Base-by-base conservation (phyloP, 2,329 filamentous ascomycete species). In the Microsporum audouinii region DNA sequence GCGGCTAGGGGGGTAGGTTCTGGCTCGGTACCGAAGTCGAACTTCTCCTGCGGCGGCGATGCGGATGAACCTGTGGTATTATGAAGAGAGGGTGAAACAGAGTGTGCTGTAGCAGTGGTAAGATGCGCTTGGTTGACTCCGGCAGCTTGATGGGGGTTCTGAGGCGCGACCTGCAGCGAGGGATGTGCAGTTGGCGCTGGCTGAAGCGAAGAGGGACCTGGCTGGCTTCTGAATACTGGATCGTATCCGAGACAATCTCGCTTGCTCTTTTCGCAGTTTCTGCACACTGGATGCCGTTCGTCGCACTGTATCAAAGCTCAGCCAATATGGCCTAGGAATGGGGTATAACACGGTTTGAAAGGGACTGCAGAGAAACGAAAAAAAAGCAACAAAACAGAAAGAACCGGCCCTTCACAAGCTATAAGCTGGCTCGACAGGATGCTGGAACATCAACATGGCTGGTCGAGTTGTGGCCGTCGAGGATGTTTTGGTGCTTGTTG, bases 221-320 rank as follows among this genome's bases (percentile, higher is more conserved):
- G 77, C 68, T 87, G 84, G 90, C 77, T 90, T 86, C 73, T 84
- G 77, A 86, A 86, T 65, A 86, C 83, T 39, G 84, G 84, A 69
- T 87, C 84, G 80, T 86, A 87, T 63, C 84, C 84, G 64, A 85
- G 72, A 69, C 84, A 87, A 71, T 85, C 82, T 68, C 84, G 82
- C 71, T 86, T 86, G 73, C 82, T 85, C 71, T 87, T 87, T 66
- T 82, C 79, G 69, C 84, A 87, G 71, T 87, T 87, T 68, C 83
- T 77, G 80, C 94, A 99, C 63, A 87, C 86, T 27, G 94, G 94
- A 75, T 96, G 91, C 63, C 85, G 86, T 80, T 99, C 94, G 83
- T 97, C 94, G 78, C 94, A 99, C 94, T 96, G 73, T 67, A 34
- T 55, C 31, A 7, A 55, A 1, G 34, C 51, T 55, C 31, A 55